Evolutionary conservation across 2,329 filamentous ascomycete genomes (phyloP), one percentile per base, ranked within the genome.

Genomic region (Fusarium virguliforme): DNA sequence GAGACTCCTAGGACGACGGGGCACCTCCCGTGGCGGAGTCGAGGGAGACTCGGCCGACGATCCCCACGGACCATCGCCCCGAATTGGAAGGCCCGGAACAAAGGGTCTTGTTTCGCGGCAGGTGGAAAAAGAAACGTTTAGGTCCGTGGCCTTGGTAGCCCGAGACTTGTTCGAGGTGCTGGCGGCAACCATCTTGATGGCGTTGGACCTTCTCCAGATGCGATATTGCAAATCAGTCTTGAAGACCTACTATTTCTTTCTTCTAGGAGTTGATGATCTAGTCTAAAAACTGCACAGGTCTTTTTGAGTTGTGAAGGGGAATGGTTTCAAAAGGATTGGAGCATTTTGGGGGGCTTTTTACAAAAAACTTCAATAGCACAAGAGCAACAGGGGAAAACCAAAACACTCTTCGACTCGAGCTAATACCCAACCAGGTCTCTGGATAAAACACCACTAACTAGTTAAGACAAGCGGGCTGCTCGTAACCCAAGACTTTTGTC

Each of bases 41-140:
- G n/a, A 53, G 48, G 48, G 30, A 32, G 48, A 53, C 18, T 22
- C 30, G 28, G 22, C 30, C 30, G 48, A 10, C 30, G 48, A 53
- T 34, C 48, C 18, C 18, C 30, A 34, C 48, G 48, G 28, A 35
- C 8, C 12, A 53, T 53, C 32, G 8, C 8, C 48, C 18, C 24
- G 18, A 34, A 53, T 4, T 6, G 32, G 18, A 35, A 53, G n/a
- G 30, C 4, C 9, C 48, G 48, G 12, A 53, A 30, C 8, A 34
- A 32, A n/a, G 30, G 48, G 4, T 34, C 48, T 12, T 53, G 48
- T 53, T 15, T 53, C 48, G 28, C 48, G 48, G 48, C 18, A 34
- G 48, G 30, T 12, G 4, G n/a, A 53, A 53, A 53, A 53, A 53
- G 48, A 53, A 53, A 53, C 48, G 48, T 34, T 15, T 26, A 32